phyloP scores from a whole-genome alignment of 768 basidiomycete genomes.

The Pisolithus microcarpus region DNA sequence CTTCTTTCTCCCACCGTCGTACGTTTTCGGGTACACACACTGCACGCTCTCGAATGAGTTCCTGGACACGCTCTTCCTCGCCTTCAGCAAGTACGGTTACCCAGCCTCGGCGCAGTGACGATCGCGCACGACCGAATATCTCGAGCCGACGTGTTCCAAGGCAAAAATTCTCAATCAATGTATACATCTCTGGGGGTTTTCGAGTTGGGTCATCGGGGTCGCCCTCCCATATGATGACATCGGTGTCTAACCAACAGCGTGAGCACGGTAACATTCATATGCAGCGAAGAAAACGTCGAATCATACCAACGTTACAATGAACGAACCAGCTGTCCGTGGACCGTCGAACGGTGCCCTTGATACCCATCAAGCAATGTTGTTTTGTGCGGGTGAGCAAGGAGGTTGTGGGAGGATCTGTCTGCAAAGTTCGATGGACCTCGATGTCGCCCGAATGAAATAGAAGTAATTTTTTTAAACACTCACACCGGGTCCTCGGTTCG shows the following conservation, averaged over 20 bases:
- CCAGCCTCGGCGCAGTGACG: constrained; percentile 82
- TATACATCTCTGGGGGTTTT: constrained; percentile 94
- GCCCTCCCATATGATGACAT: constrained; percentile 96
- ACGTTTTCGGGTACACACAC: constrained; percentile 23
- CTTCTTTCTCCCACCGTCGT: constrained; percentile 51
- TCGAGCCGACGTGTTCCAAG: constrained; percentile 88
- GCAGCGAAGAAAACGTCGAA: neutral
- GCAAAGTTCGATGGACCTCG: constrained; percentile 3
- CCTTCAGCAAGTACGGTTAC: constrained; percentile 72
- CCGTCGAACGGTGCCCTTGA: constrained; percentile 90
- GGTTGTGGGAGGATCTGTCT: constrained; percentile 83
- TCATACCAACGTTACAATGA: constrained; percentile 92
- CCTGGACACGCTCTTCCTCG: constrained; percentile 47
- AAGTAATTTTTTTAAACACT: constrained; percentile 18
- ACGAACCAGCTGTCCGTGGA: constrained; percentile 96
- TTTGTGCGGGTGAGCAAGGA: constrained; percentile 85
- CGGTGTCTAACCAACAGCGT: constrained; percentile 58
- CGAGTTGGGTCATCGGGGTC: constrained; percentile 73
- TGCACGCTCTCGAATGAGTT: constrained; percentile 24
- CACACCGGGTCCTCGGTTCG: constrained; percentile 71
- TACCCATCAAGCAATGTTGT: constrained; percentile 96
- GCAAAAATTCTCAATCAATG: constrained; percentile 95
- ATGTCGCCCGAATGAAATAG: no score
- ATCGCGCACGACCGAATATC: constrained; percentile 67
- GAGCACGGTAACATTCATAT: neutral